Conservation (phyloP, 805 yeast genomes). For the Saturnispora mendoncae region DNA sequence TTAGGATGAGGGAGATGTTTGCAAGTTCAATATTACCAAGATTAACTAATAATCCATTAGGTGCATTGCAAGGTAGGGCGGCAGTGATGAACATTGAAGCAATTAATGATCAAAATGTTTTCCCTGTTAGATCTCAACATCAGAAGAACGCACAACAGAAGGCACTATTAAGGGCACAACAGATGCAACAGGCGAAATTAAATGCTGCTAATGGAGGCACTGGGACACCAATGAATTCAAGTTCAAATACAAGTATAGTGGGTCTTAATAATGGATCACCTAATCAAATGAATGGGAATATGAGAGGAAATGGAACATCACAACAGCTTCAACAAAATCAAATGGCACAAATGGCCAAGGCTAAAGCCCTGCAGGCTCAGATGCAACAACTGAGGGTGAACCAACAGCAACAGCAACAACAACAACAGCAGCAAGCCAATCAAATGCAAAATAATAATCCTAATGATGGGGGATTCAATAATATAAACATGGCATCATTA, state of each 20-base stretch:
- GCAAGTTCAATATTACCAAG: constrained; percentile 74
- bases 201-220: constrained; percentile 15
- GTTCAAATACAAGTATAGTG: constrained; percentile 7
- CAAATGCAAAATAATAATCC: not conserved
- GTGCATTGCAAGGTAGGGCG: constrained; percentile 74
- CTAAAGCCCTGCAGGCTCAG: constrained; percentile 15
- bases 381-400: constrained; percentile 5
- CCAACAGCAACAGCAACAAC: constrained; percentile 12
- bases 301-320: constrained; percentile 7
- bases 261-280: constrained; percentile 7
- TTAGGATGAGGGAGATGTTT: constrained; percentile 90
- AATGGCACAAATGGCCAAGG: constrained; percentile 19
- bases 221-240: constrained; percentile 2
- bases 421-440: constrained; percentile 2
- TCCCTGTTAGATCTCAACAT: constrained; percentile 44
- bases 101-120: constrained; percentile 49
- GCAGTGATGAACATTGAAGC: constrained; percentile 67
- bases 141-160: constrained; percentile 19
- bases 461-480: not conserved
- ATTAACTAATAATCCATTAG: constrained; percentile 49
- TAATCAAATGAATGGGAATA: not conserved
- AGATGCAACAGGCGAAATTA: constrained; percentile 8
- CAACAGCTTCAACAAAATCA: constrained; percentile 10
- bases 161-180: constrained; percentile 15
- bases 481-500: constrained; percentile 7